phyloP scores from a whole-genome alignment of 768 basidiomycete genomes.

The Tylopilus balloui region DNA sequence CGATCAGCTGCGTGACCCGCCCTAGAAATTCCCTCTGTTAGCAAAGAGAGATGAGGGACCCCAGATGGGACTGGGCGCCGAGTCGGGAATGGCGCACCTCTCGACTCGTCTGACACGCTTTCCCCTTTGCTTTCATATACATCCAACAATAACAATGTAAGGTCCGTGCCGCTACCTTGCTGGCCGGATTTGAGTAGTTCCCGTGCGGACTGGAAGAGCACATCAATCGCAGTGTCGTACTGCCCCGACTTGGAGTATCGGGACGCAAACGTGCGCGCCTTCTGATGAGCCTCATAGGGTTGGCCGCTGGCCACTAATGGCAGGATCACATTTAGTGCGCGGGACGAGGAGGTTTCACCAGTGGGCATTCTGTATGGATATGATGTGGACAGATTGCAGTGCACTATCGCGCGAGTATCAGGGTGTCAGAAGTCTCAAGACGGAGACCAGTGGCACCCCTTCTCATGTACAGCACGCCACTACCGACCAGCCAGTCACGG shows the following conservation, averaged over 20 bases:
- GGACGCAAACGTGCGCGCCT: conserved; percentile 91
- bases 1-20: conserved; percentile 86
- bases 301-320: conserved; percentile 70
- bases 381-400: conserved; percentile 6
- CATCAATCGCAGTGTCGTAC: conserved; percentile 84
- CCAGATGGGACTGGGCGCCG: neutral
- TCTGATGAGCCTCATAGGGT: conserved; percentile 91
- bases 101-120: conserved; percentile 66
- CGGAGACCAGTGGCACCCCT: conserved; percentile 11
- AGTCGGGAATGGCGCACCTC: conserved; percentile 51
- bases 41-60: neutral
- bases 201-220: conserved; percentile 85
- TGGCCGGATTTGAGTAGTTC: conserved; percentile 88
- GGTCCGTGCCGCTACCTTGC: conserved; percentile 85
- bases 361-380: conserved; percentile 22
- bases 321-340: conserved; percentile 71
- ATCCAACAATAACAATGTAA: conserved; percentile 73
- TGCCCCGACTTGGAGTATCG: conserved; percentile 79
- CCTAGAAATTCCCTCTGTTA: conserved; percentile 41
- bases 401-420: neutral
- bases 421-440: conserved; percentile 23
- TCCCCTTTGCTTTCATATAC: conserved; percentile 78
- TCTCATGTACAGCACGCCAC: neutral
- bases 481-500: conserved; percentile 39
- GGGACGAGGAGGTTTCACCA: conserved; percentile 43